Conservation (phyloP, 1,284 basidiomycete species). For the Vanrija sp. region DNA sequence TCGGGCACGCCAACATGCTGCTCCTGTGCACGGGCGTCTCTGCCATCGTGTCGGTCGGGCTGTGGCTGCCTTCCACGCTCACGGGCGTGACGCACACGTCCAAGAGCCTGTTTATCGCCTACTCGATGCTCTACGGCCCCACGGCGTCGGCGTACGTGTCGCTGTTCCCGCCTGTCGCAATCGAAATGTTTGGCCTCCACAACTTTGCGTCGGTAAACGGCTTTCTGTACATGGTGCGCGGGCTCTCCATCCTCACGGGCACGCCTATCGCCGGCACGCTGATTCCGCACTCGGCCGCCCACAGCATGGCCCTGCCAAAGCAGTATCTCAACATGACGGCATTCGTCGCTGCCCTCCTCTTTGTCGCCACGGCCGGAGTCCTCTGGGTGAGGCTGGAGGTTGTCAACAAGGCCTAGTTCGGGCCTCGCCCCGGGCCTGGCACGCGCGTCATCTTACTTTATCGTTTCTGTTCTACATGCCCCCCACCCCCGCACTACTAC, state of each 20-base stretch:
- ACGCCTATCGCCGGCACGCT: constrained; percentile 27
- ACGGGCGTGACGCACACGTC: neutral
- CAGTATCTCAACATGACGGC: constrained; percentile 11
- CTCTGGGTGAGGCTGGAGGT: constrained; percentile 14
- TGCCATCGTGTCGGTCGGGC: constrained; percentile 26
- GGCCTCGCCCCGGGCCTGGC: too few relatives aligned
- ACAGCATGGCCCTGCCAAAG: neutral
- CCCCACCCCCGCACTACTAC: too few relatives aligned
- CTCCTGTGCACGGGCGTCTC: constrained; percentile 32
- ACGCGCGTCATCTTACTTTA: too few relatives aligned
- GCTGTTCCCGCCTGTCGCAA: constrained; percentile 32
- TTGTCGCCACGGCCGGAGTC: constrained; percentile 6
- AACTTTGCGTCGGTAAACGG: constrained; percentile 36
- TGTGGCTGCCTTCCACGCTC: constrained; percentile 31
- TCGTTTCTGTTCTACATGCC: too few relatives aligned
- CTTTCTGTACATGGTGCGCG: constrained; percentile 27
- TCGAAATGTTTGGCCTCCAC: constrained; percentile 34
- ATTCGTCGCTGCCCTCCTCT: constrained; percentile 14
- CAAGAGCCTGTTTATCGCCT: constrained; percentile 29
- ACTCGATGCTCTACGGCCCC: constrained; percentile 26
- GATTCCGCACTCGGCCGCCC: neutral
- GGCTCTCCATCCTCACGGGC: constrained; percentile 28
- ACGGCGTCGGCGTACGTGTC: constrained; percentile 30
- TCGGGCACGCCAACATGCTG: constrained; percentile 43
- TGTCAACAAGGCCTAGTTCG: too few relatives aligned